phyloP scores from a whole-genome alignment of 768 basidiomycete species.

The Tylopilus sp. region DNA sequence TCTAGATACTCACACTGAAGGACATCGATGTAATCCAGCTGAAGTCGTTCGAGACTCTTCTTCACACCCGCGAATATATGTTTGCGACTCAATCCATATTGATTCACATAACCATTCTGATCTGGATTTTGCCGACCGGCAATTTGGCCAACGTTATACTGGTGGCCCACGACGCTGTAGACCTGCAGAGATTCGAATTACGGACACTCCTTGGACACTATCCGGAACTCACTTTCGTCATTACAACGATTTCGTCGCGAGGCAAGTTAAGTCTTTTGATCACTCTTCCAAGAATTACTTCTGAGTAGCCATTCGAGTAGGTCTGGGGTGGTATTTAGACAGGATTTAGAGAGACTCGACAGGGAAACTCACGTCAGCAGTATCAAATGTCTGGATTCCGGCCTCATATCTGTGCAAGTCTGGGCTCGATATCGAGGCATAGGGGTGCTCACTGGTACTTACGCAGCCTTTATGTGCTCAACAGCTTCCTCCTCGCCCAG shows the following conservation, averaged over 20 bases:
- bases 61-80: constrained; percentile 59
- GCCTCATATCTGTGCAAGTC: constrained; percentile 29
- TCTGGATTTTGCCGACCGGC: constrained; percentile 28
- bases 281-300: constrained; percentile 66
- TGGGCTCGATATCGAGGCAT: background rate
- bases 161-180: constrained; percentile 39
- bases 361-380: constrained; percentile 28
- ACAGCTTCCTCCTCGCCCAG: constrained; percentile 43
- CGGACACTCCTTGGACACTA: background rate
- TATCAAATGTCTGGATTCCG: constrained; percentile 37
- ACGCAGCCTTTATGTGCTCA: constrained; percentile 48
- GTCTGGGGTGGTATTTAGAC: constrained; percentile 34
- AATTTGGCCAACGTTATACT: constrained; percentile 13
- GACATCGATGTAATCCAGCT: constrained; percentile 55
- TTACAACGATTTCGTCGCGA: constrained; percentile 72
- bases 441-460: constrained; percentile 8
- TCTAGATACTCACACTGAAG: constrained; percentile 40
- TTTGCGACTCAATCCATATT: constrained; percentile 46
- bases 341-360: background rate
- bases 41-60: constrained; percentile 39
- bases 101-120: constrained; percentile 45
- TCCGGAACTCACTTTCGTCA: constrained; percentile 56
- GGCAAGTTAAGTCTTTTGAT: constrained; percentile 65
- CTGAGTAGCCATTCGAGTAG: constrained; percentile 65
- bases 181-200: constrained; percentile 22